A percentile compares a stretch with the other conserved stretches of the same genome.
Conservation (phyloP, 192 early-diverging fungal species). For the Coemansia sp. region DNA sequence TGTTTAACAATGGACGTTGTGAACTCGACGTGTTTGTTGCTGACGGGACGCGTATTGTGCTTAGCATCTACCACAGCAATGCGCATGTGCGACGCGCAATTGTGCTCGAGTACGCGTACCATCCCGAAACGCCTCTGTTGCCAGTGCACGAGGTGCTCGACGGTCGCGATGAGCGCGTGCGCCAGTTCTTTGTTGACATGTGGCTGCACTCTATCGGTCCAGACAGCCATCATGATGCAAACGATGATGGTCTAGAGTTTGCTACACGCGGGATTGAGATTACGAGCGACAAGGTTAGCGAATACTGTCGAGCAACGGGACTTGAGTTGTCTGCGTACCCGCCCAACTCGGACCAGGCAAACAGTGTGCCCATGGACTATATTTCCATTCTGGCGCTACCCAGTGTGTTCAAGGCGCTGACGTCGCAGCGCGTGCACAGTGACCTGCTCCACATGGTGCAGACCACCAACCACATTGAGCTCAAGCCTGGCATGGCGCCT, state of each 20-base stretch:
- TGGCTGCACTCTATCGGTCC: constrained; percentile 59
- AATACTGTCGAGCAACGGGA: constrained; percentile 72
- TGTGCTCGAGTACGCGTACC: constrained; percentile 72
- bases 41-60: constrained; percentile 35
- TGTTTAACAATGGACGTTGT: background rate
- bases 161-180: constrained; percentile 77
- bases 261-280: background rate
- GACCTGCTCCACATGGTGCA: constrained; percentile 84
- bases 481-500: constrained; percentile 60
- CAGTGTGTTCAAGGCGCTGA: constrained; percentile 76
- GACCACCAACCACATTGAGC: constrained; percentile 75
- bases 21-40: constrained; percentile 16
- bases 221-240: too few relatives aligned
- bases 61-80: constrained; percentile 53
- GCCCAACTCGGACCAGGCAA: constrained; percentile 64
- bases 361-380: constrained; percentile 87
- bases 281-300: constrained; percentile 80
- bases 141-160: constrained; percentile 70
- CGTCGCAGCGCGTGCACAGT: constrained; percentile 76
- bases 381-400: constrained; percentile 83
- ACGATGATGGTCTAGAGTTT: constrained; percentile 10
- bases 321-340: constrained; percentile 63
- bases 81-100: constrained; percentile 62
- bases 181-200: constrained; percentile 79
- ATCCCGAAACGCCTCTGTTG: constrained; percentile 69